Conservation (phyloP, 805 yeast genomes). For the Candida awuae region DNA sequence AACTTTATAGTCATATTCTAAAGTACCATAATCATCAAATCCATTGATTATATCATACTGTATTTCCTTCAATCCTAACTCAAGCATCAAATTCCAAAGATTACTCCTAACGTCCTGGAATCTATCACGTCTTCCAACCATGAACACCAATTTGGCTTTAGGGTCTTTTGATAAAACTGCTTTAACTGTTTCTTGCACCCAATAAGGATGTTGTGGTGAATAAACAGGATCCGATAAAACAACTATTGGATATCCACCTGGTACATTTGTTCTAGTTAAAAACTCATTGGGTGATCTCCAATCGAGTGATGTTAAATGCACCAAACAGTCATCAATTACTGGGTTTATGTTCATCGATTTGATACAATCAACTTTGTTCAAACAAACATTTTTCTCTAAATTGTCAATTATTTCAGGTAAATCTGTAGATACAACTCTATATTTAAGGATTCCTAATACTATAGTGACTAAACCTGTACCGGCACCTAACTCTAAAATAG, state of each 20-base stretch:
- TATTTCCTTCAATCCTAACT: slow-evolving; percentile 28
- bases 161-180: slow-evolving; percentile 32
- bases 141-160: slow-evolving; percentile 48
- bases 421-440: slow-evolving; percentile 56
- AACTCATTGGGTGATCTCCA: slow-evolving; percentile 59
- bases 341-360: slow-evolving; percentile 15
- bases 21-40: slow-evolving; percentile 78
- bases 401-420: slow-evolving; percentile 70
- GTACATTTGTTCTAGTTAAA: slow-evolving; percentile 14
- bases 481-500: slow-evolving; percentile 74
- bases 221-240: slow-evolving; percentile 86
- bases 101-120: slow-evolving; percentile 57
- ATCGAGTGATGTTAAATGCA: slow-evolving; percentile 38
- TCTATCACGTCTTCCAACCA: slow-evolving; percentile 64
- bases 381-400: slow-evolving; percentile 45
- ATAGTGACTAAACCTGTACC: slow-evolving; percentile 94
- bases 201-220: slow-evolving; percentile 69
- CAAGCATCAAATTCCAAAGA: slow-evolving; percentile 48
- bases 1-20: slow-evolving; percentile 45
- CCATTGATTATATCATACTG: slow-evolving; percentile 50
- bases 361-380: slow-evolving; percentile 35
- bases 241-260: slow-evolving; percentile 42
- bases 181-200: slow-evolving; percentile 56
- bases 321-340: slow-evolving; percentile 20
- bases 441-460: slow-evolving; percentile 48